These are phyloP conservation scores for Gastrolobium villosum DNA, from an alignment of 306 rosid genomes.

Conservation along the genomic window DNA sequence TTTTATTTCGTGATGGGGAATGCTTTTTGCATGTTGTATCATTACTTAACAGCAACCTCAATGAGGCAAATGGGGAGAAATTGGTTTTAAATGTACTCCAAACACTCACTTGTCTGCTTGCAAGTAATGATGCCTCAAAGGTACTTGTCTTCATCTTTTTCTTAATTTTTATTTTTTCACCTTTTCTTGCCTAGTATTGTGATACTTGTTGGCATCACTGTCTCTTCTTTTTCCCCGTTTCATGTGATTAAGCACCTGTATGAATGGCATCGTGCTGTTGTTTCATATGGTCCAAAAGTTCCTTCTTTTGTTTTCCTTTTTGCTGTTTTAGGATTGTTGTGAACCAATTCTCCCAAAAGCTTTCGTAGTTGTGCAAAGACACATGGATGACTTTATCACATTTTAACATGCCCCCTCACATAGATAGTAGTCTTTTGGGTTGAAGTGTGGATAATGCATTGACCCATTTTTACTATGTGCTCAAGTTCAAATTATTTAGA, in stretches of 20 bases:
- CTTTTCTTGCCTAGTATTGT: constrained; percentile 1
- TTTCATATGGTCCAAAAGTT: constrained; percentile 15
- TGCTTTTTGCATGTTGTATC: constrained; percentile 98
- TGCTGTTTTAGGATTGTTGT: constrained; percentile 31
- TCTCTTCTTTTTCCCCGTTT: background rate
- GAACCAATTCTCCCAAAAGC: background rate
- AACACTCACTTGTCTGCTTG: constrained; percentile 91
- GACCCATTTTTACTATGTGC: background rate
- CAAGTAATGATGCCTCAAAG: constrained; percentile 86
- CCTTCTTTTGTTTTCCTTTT: constrained; percentile 10
- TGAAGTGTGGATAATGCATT: background rate
- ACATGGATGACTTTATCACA: background rate
- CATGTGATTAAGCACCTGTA: constrained; percentile 8
- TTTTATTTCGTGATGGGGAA: constrained; percentile 93
- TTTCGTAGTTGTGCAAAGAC: background rate
- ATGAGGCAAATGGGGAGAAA: constrained; percentile 69
- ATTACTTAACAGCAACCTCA: constrained; percentile 83
- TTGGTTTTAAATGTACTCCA: constrained; percentile 92
- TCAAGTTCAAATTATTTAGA: background rate
- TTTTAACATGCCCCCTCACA: no score
- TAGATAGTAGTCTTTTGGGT: background rate
- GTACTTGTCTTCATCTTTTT: constrained; percentile 51
- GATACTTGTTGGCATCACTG: background rate
- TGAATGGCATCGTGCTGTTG: constrained; percentile 25
- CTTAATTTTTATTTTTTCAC: background rate